A percentile compares a stretch with the other conserved stretches of the same genome.
phyloP scores from a whole-genome alignment of 352 stramenopile genomes.

The Pythium phragmiticola region DNA sequence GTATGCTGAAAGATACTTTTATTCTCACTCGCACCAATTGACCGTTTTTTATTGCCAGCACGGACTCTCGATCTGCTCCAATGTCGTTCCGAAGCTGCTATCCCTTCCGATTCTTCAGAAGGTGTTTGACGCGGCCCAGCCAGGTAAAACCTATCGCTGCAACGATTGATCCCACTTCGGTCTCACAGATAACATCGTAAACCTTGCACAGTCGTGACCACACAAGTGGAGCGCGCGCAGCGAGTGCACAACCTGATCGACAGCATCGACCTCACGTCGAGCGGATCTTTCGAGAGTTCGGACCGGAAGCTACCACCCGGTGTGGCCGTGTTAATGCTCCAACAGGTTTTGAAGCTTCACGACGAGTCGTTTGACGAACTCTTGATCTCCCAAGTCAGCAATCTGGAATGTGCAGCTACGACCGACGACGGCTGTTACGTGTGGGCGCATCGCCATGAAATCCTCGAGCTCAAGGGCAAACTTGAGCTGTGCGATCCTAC shows the following conservation, averaged over 20 bases:
- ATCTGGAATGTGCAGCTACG: conserved; percentile 20
- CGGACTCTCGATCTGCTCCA: conserved; percentile 17
- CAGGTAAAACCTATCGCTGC: background rate
- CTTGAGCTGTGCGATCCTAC: conserved; percentile 1
- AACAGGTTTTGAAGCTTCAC: conserved; percentile 3
- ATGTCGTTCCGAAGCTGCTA: conserved; percentile 9
- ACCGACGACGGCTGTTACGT: conserved; percentile 3
- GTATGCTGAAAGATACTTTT: background rate
- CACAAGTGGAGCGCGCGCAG: conserved; percentile 6
- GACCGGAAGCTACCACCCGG: background rate
- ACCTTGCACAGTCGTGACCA: background rate
- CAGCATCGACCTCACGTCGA: background rate
- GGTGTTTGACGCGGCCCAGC: background rate
- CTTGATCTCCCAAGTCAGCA: conserved; percentile 5
- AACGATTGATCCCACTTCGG: no score
- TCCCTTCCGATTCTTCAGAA: conserved; percentile 9
- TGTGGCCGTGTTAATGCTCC: conserved; percentile 3
- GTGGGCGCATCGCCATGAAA: conserved; percentile 20
- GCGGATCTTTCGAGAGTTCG: background rate
- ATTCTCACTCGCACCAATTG: no score
- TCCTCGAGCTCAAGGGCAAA: conserved; percentile 10
- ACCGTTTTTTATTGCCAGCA: background rate
- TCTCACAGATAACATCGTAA: no score
- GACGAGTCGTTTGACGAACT: conserved; percentile 16
- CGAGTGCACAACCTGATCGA: conserved; percentile 15